phyloP scores from a whole-genome alignment of 2,329 filamentous ascomycete species.

The Nannizziopsis arthrosporioides region DNA sequence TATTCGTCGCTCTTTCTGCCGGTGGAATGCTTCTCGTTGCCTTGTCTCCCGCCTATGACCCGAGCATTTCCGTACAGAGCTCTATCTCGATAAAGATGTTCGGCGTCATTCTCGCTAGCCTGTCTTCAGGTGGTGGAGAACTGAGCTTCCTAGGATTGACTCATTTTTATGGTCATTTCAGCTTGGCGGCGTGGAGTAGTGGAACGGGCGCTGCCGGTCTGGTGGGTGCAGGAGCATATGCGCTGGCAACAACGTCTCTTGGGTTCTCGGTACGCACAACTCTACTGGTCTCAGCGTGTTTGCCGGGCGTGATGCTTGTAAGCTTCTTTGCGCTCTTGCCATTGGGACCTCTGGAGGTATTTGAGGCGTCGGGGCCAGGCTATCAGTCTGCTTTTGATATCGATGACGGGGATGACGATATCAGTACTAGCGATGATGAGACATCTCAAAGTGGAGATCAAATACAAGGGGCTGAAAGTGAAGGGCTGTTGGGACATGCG shows the following conservation, averaged over 20 bases:
- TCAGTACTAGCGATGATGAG: neutral
- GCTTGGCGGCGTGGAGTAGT: slow-evolving; percentile 81
- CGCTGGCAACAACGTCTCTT: slow-evolving; percentile 69
- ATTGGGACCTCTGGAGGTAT: slow-evolving; percentile 48
- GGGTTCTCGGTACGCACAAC: slow-evolving; percentile 62
- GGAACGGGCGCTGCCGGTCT: slow-evolving; percentile 84
- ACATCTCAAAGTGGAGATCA: slow-evolving; percentile 25
- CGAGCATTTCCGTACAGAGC: slow-evolving; percentile 16
- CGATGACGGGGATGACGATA: slow-evolving; percentile 21
- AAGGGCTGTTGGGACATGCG: slow-evolving; percentile 23
- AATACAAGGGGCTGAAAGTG: slow-evolving; percentile 22
- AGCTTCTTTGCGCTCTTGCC: slow-evolving; percentile 80
- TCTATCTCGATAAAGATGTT: slow-evolving; percentile 64
- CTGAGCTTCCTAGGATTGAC: slow-evolving; percentile 82
- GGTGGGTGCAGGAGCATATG: slow-evolving; percentile 77
- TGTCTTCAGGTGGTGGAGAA: slow-evolving; percentile 79
- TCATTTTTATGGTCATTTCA: slow-evolving; percentile 81
- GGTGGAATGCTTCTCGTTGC: slow-evolving; percentile 82
- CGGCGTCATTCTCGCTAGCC: slow-evolving; percentile 72
- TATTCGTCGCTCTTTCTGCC: slow-evolving; percentile 65
- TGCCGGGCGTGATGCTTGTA: slow-evolving; percentile 68
- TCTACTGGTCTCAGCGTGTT: slow-evolving; percentile 62
- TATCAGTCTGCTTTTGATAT: slow-evolving; percentile 45
- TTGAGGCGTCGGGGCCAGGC: slow-evolving; percentile 31
- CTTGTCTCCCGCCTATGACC: slow-evolving; percentile 51